These are phyloP conservation scores for Afroboletus lepidellus DNA, from an alignment of 1,284 basidiomycete species.

Conservation along the genomic window DNA sequence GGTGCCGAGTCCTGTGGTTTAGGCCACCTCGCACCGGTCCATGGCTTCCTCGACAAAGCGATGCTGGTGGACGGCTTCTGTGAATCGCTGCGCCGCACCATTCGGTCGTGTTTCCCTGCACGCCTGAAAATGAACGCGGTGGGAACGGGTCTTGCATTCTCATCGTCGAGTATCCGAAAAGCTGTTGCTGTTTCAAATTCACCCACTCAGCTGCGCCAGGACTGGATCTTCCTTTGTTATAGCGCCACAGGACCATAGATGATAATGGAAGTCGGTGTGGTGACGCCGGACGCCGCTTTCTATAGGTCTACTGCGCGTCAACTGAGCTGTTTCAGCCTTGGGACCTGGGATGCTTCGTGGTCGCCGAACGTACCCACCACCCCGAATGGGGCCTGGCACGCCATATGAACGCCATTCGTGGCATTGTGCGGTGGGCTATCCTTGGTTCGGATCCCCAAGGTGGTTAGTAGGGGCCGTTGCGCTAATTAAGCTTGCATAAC, in stretches of 20 bases:
- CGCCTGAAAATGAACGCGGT: background rate
- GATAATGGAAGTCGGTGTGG: background rate
- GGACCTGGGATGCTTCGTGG: background rate
- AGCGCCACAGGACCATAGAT: background rate
- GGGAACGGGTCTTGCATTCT: background rate
- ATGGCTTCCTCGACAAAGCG: background rate
- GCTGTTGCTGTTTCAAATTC: background rate
- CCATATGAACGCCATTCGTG: background rate
- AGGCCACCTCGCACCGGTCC: background rate
- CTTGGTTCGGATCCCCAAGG: background rate
- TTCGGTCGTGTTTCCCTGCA: slow-evolving; percentile 10
- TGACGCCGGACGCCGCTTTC: background rate
- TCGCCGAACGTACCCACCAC: background rate
- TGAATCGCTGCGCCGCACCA: slow-evolving; percentile 3
- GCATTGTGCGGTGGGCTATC: background rate
- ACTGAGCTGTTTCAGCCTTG: background rate
- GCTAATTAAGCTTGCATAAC: background rate
- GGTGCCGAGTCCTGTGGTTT: background rate
- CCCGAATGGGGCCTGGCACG: background rate
- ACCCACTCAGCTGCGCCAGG: background rate
- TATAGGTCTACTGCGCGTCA: background rate
- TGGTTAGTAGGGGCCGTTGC: background rate
- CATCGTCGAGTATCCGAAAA: background rate
- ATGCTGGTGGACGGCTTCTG: background rate
- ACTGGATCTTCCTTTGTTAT: background rate